Conservation (phyloP, 192 early-diverging fungal genomes). For the Linnemannia zychae region DNA sequence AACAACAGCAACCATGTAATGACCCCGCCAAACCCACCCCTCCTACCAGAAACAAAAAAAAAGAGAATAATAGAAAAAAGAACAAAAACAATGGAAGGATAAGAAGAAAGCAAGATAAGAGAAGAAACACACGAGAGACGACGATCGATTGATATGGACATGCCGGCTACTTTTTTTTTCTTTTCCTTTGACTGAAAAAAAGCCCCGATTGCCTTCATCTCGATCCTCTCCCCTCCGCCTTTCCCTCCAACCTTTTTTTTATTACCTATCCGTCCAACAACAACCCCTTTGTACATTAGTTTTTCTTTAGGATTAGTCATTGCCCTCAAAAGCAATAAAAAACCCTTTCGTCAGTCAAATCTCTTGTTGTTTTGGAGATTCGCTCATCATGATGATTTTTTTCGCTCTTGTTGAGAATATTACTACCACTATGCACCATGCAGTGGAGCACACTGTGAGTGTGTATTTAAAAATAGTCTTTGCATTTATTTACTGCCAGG, state of each 20-base stretch:
- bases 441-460: no score
- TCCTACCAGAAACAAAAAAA: neutral
- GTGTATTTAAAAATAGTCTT: neutral
- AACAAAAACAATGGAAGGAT: slow-evolving; percentile 3
- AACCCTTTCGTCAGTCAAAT: neutral
- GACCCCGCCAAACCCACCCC: neutral
- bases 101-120: neutral
- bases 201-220: neutral
- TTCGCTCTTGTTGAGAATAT: no score
- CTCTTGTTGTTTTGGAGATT: no score
- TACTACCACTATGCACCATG: no score
- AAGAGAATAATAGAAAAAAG: neutral
- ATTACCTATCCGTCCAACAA: neutral
- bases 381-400: no score
- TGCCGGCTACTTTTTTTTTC: neutral
- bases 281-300: slow-evolving; percentile 7
- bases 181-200: neutral
- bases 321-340: neutral
- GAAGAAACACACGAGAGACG: neutral
- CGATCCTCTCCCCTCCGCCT: neutral
- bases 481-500: neutral
- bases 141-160: neutral
- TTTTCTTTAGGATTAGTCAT: neutral
- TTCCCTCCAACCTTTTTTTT: neutral
- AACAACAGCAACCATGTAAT: neutral